Percentiles rank a stretch among this genome's conserved stretches.
Conservation (phyloP, 2,329 filamentous ascomycete species). For the Bipolaris zeicola region DNA sequence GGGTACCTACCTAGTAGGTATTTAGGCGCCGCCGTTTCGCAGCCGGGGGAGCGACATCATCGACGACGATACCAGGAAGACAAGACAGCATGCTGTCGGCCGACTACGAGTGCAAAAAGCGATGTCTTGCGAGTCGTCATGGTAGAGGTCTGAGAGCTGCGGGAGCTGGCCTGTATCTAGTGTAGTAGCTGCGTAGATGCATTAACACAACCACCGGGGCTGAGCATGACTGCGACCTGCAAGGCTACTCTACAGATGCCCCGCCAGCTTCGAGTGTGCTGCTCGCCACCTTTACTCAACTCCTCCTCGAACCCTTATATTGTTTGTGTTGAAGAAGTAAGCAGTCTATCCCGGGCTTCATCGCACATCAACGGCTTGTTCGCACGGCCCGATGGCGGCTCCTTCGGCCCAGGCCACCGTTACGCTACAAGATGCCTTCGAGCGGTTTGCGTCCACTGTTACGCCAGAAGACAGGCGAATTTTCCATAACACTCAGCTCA, state of each 20-base stretch:
- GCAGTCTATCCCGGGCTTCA: neutral
- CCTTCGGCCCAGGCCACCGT: slow-evolving; percentile 10
- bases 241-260: neutral
- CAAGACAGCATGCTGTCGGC: neutral
- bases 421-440: slow-evolving; percentile 17
- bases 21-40: neutral
- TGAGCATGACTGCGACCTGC: neutral
- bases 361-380: neutral
- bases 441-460: slow-evolving; percentile 17
- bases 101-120: neutral
- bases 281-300: neutral
- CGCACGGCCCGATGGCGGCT: slow-evolving; percentile 3
- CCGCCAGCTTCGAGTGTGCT: neutral
- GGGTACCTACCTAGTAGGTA: no score
- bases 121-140: neutral
- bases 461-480: slow-evolving; percentile 9
- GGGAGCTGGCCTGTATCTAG: neutral
- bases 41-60: neutral
- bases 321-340: neutral
- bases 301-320: neutral
- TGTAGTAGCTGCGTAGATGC: no score
- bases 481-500: slow-evolving; percentile 35
- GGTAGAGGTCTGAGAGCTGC: neutral
- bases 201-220: neutral
- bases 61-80: neutral